A percentile compares a stretch with the other conserved stretches of the same genome.
Conservation (phyloP, 441 rosid genomes). For the Brassica hybrid region DNA sequence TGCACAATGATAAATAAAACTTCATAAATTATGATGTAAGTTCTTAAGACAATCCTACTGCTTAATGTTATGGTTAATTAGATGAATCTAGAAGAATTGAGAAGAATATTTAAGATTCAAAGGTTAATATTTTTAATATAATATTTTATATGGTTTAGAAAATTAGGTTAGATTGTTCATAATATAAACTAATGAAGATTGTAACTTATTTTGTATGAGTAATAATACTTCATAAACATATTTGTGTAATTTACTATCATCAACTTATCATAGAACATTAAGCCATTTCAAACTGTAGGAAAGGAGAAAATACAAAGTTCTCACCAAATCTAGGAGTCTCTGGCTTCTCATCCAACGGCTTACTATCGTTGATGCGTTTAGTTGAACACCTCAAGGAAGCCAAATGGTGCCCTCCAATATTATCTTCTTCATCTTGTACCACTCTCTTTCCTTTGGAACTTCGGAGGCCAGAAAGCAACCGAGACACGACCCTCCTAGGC, state of each 20-base stretch:
- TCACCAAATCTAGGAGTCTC: conserved; percentile 29
- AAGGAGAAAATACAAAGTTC: background rate
- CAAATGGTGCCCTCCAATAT: background rate
- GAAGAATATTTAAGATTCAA: too few relatives aligned
- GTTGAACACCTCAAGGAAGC: conserved; percentile 22
- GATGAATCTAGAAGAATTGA: background rate
- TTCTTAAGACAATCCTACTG: background rate
- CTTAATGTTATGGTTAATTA: background rate
- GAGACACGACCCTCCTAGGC: conserved; percentile 33
- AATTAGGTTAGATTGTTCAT: background rate
- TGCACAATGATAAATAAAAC: conserved; percentile 23
- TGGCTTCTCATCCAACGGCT: background rate
- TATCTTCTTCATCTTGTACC: conserved; percentile 3
- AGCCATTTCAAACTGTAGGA: background rate
- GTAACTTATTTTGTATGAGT: background rate
- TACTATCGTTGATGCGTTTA: conserved; percentile 24
- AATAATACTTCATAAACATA: background rate
- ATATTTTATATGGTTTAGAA: background rate
- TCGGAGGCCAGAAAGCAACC: conserved; percentile 42
- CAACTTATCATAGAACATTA: background rate
- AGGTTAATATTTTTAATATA: too few relatives aligned
- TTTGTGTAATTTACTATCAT: background rate
- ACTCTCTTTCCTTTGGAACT: conserved; percentile 38
- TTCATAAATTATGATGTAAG: background rate
- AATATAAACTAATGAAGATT: background rate